Evolutionary conservation across 495 filamentous ascomycete genomes (phyloP).

Genomic region (Apodospora peruviana): DNA sequence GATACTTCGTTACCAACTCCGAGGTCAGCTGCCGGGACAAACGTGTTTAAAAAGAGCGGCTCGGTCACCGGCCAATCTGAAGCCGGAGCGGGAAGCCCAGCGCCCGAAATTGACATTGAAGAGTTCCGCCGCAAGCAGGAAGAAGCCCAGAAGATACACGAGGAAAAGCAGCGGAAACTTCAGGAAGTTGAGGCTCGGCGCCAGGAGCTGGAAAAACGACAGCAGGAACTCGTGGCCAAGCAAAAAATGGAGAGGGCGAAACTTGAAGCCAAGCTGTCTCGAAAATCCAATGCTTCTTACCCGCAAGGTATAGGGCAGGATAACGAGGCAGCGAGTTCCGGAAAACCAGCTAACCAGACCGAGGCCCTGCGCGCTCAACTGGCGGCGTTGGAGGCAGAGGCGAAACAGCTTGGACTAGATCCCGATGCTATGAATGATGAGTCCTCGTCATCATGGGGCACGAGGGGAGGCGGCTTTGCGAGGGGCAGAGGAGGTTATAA

Average conservation of each 20-base stretch:
- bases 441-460: slow-evolving; percentile 26
- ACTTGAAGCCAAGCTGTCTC: slow-evolving; percentile 46
- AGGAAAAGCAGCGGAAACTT: slow-evolving; percentile 69
- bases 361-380: slow-evolving; percentile 70
- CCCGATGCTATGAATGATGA: slow-evolving; percentile 39
- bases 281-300: slow-evolving; percentile 40
- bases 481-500: slow-evolving; percentile 43
- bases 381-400: slow-evolving; percentile 79
- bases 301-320: slow-evolving; percentile 6
- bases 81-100: slow-evolving; percentile 12
- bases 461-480: slow-evolving; percentile 34
- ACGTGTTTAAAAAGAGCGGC: slow-evolving; percentile 14
- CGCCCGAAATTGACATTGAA: slow-evolving; percentile 64
- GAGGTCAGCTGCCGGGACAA: slow-evolving; percentile 11
- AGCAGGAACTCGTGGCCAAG: slow-evolving; percentile 67
- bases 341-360: slow-evolving; percentile 31
- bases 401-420: slow-evolving; percentile 72
- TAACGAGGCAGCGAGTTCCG: slow-evolving; percentile 14
- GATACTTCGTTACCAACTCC: slow-evolving; percentile 16
- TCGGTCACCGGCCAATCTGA: slow-evolving; percentile 5
- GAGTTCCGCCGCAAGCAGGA: slow-evolving; percentile 71
- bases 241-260: slow-evolving; percentile 72
- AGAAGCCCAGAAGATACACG: slow-evolving; percentile 72
- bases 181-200: slow-evolving; percentile 67
- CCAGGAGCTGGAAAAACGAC: slow-evolving; percentile 67